Conservation (phyloP, 202 grass and related monocot species). For the Cymbopogon flexuosus region DNA sequence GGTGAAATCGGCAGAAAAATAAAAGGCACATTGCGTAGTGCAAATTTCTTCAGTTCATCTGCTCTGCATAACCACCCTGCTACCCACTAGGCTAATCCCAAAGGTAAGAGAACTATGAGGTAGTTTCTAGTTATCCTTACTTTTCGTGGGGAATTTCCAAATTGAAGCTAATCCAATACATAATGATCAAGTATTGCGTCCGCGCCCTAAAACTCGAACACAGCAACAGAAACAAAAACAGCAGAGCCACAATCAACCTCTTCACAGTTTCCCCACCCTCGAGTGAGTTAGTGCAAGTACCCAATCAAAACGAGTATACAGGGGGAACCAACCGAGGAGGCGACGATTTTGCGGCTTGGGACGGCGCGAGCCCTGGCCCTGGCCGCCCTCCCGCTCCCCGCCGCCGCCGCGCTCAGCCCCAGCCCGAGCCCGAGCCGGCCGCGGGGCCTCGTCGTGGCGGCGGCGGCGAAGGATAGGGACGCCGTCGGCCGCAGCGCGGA, state of each 20-base stretch:
- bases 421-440: not conserved
- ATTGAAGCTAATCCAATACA: not conserved
- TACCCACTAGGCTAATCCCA: not conserved
- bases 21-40: not conserved
- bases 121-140: no score
- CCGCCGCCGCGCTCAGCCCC: not conserved
- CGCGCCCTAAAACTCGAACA: not conserved
- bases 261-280: no score
- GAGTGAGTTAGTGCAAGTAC: not conserved
- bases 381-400: not conserved
- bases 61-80: not conserved
- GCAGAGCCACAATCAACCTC: not conserved
- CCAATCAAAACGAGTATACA: not conserved
- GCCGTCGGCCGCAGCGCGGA: not conserved
- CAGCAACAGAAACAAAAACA: not conserved
- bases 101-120: not conserved
- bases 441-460: not conserved
- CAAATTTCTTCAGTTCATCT: not conserved
- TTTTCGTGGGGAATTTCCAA: no score
- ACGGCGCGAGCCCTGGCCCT: not conserved
- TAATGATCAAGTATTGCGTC: not conserved
- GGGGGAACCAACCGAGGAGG: not conserved
- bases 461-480: not conserved
- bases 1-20: not conserved
- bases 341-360: not conserved